phyloP scores from a whole-genome alignment of 495 filamentous ascomycete species.

The Glarea lozoyensis region DNA sequence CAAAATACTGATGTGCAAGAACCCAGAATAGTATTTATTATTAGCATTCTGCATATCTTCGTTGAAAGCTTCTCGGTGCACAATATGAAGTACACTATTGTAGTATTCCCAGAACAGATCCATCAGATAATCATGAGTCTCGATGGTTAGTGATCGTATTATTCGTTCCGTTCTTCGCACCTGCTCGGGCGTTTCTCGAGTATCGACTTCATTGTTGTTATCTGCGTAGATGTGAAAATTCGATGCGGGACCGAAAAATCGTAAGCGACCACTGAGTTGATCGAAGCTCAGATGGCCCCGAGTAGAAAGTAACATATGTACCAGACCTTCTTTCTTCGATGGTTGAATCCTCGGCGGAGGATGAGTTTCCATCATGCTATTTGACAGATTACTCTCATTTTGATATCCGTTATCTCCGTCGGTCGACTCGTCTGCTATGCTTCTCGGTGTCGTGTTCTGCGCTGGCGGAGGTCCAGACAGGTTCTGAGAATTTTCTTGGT shows the following conservation, averaged over 20 bases:
- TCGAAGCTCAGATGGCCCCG: conserved; percentile 35
- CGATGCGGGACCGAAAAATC: conserved; percentile 41
- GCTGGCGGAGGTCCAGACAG: neutral
- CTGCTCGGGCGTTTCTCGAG: conserved; percentile 25
- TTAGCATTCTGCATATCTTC: conserved; percentile 35
- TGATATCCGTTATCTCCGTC: conserved; percentile 9
- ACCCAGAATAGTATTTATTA: conserved; percentile 37
- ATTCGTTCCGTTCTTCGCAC: conserved; percentile 32
- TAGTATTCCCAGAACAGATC: conserved; percentile 41
- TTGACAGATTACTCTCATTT: conserved; percentile 1
- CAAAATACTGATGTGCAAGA: conserved; percentile 43
- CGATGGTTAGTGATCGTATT: conserved; percentile 30
- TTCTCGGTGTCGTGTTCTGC: conserved; percentile 7
- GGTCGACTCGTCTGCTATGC: conserved; percentile 8
- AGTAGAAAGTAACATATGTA: conserved; percentile 32
- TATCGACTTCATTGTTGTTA: conserved; percentile 1
- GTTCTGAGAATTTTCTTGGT: neutral
- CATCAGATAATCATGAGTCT: conserved; percentile 44
- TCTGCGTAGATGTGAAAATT: conserved; percentile 19
- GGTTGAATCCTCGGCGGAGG: conserved; percentile 22
- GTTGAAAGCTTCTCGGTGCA: conserved; percentile 38
- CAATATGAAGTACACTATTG: conserved; percentile 35
- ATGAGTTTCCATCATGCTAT: conserved; percentile 16
- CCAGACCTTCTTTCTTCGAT: conserved; percentile 30
- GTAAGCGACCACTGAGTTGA: conserved; percentile 30